Percentiles rank a stretch among this genome's conserved stretches.
phyloP scores from a whole-genome alignment of 768 basidiomycete species.

The Lactarius sanguifluus region DNA sequence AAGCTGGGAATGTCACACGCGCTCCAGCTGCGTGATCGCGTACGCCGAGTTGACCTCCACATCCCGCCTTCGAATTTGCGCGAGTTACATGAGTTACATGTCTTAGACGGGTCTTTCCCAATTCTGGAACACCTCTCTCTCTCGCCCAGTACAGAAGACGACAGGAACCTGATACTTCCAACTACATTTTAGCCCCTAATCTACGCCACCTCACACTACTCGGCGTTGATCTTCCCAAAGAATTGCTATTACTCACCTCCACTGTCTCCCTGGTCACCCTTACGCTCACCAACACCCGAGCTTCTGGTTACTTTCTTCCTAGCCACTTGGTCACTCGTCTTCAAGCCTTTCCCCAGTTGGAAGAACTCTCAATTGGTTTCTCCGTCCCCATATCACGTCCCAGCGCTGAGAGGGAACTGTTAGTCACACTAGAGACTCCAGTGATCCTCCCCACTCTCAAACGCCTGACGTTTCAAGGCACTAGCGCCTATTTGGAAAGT shows the following conservation, averaged over 20 bases:
- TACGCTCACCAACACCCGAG: not conserved
- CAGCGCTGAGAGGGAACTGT: not conserved
- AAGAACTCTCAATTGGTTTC: not conserved
- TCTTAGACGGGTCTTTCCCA: not conserved
- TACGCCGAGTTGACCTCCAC: not conserved
- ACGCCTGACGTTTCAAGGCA: too few species aligned
- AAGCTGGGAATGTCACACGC: not conserved
- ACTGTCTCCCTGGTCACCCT: not conserved
- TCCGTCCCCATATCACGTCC: not conserved
- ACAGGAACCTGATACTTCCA: not conserved
- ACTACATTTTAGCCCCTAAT: not conserved
- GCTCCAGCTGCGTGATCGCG: not conserved
- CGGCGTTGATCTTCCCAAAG: not conserved
- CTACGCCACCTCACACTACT: not conserved
- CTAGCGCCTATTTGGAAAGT: too few species aligned
- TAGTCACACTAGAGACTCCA: too few species aligned
- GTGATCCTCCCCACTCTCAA: too few species aligned
- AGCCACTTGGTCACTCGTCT: not conserved
- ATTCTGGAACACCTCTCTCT: not conserved
- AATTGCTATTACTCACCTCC: not conserved
- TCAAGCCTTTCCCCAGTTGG: not conserved
- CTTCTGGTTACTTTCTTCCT: not conserved
- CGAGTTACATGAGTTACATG: not conserved
- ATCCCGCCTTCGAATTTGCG: not conserved
- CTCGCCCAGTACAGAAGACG: not conserved